These are phyloP conservation scores for Cyberlindnera mrakii DNA, from an alignment of 805 yeast genomes.

Conservation along the genomic window DNA sequence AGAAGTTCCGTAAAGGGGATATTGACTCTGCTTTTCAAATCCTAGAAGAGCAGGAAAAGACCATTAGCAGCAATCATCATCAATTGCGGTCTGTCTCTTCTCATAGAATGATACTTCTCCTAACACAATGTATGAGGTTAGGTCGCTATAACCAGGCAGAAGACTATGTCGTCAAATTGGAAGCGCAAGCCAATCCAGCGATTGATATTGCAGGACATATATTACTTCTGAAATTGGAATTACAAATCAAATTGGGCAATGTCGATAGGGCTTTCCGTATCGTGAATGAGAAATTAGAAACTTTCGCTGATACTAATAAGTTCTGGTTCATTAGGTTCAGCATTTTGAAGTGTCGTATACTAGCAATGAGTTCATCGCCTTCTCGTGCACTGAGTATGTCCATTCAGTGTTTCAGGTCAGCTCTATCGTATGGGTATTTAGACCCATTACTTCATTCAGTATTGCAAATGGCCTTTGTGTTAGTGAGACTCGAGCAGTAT, in stretches of 20 bases:
- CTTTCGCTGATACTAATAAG: constrained; percentile 26
- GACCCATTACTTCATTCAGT: constrained; percentile 41
- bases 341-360: constrained; percentile 39
- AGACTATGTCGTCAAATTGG: constrained; percentile 17
- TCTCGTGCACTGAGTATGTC: constrained; percentile 45
- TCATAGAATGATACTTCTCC: constrained; percentile 33
- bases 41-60: constrained; percentile 29
- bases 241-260: constrained; percentile 21
- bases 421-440: constrained; percentile 40
- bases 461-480: constrained; percentile 37
- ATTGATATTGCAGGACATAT: constrained; percentile 27
- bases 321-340: constrained; percentile 42
- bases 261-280: constrained; percentile 17
- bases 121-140: constrained; percentile 26
- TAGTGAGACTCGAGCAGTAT: constrained; percentile 34
- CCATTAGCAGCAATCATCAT: constrained; percentile 14
- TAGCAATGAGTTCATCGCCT: constrained; percentile 37
- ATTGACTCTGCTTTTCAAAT: constrained; percentile 32
- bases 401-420: constrained; percentile 42
- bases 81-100: constrained; percentile 36
- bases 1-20: constrained; percentile 33
- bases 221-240: constrained; percentile 20
- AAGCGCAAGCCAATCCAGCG: constrained; percentile 17
- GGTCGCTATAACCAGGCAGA: constrained; percentile 22
- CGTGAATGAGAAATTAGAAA: constrained; percentile 8